Evolutionary conservation across 2,329 filamentous ascomycete genomes (phyloP), one percentile per base, ranked within the genome.

Genomic region (Emericellopsis cladophorae): DNA sequence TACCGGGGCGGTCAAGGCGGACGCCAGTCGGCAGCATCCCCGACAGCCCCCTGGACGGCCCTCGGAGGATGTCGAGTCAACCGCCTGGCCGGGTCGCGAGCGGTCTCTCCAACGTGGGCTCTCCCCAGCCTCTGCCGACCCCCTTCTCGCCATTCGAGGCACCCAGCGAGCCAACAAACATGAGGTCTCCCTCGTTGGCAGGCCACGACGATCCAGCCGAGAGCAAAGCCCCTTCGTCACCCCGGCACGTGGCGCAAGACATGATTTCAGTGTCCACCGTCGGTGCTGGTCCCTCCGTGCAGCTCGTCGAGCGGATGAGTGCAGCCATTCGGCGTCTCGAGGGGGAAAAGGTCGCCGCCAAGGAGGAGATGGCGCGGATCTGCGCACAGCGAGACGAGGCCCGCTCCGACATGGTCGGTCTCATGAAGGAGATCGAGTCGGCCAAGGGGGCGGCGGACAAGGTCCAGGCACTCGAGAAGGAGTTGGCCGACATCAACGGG

Each of bases 241-340:
- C 80, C 1, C 77, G 78, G 32, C 79, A 81, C 44, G 77, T 82
- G 7, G 74, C 84, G 44, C 83, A 88, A 49, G 89, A 95, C 52
- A 83, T 94, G 66, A 75, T 92, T 24, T 93, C 86, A 2, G 84
- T 86, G 7, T 94, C 88, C 1, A 95, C 90, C 0, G 83, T 87
- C 8, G 90, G 81, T 1, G 89, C 90, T 0, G 92, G 92, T 0
- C 92, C 92, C 0, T 90, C 84, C 0, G 90, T 98, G 2, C 90
- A 96, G 61, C 75, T 98, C 1, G 89, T 98, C 14, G 92, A 96
- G 62, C 78, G 90, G 40, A 94, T 98, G 86, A 93, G 85, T 54
- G 86, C 89, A 3, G 86, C 88, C 0, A 89, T 98, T 36, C 83
- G 92, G 9, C 78, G 90, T 6, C 69, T 98, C 0, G 92, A 98